phyloP scores from a whole-genome alignment of 257 asterid genomes.

The Voacanga thouarsii region DNA sequence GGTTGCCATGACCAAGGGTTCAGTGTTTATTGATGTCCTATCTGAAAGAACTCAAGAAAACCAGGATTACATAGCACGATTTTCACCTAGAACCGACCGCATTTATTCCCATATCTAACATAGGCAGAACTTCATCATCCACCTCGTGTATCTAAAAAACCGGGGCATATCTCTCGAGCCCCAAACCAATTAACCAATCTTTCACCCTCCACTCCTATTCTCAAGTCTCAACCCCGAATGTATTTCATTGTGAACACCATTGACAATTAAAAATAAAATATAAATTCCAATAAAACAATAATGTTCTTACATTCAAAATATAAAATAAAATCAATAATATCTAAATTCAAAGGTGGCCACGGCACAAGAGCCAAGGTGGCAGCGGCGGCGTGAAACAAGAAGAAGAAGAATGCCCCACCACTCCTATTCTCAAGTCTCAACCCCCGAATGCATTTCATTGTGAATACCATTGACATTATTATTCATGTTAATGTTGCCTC shows the following conservation, averaged over 20 bases:
- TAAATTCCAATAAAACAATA: too few relatives aligned
- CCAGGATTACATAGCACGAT: conserved; percentile 61
- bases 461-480: too few relatives aligned
- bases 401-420: too few relatives aligned
- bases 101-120: conserved; percentile 94
- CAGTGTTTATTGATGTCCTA: neutral
- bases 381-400: too few relatives aligned
- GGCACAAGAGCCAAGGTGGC: too few relatives aligned
- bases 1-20: conserved; percentile 15
- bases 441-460: too few relatives aligned
- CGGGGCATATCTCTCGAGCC: conserved; percentile 68
- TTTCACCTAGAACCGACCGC: conserved; percentile 91
- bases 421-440: too few relatives aligned
- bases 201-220: conserved; percentile 48
- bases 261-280: too few relatives aligned
- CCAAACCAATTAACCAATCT: conserved; percentile 85
- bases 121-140: conserved; percentile 75
- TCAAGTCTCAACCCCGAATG: conserved; percentile 57
- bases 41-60: conserved; percentile 46
- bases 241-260: conserved; percentile 43
- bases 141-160: conserved; percentile 90
- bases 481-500: too few relatives aligned
- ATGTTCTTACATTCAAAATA: too few relatives aligned
- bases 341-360: too few relatives aligned
- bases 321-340: too few relatives aligned